Base-by-base conservation (phyloP, 768 basidiomycete genomes). In the Rubroboletus satanas region DNA sequence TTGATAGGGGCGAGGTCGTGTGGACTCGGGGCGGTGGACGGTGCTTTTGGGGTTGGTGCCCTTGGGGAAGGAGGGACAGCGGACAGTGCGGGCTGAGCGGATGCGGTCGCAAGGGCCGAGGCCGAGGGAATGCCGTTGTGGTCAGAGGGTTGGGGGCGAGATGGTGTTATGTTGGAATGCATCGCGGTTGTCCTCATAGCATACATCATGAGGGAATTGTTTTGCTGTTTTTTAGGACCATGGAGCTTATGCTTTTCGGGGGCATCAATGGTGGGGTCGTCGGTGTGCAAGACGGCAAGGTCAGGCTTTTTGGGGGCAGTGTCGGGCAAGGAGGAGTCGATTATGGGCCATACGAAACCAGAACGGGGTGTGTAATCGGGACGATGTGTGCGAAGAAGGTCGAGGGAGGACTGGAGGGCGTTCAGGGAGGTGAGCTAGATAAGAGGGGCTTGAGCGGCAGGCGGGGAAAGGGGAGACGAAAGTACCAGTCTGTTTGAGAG, bases 331-430 rank as follows among this genome's bases (percentile, higher is more conserved):
- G 81, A 74, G 4, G 83, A 68, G 59, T 87, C 87, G 50, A 79
- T 74, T 59, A 93, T 85, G 44, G 92, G 90, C 92, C 92, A 95
- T 1, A 85, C 79, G 65, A 91, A 90, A 7, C 89, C 90, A 28
- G 85, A 85, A 43, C 88, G 81, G 45, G 92, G 91, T 11, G 88
- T 90, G 70, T 89, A 93, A 55, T 87, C 84, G 14, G 93, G 93
- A 57, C 87, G 78, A 64, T 89, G 80, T 55, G 77, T 77, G 52
- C 87, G 85, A 61, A 95, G 74, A 50, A 80, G 79, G 60, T 89
- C 82, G 51, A 96, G 76, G 6, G 92, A 92, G 4, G 82, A 80
- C 76, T 90, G 88, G 18, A 96, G 72, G 11, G 84, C 81, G 62
- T 81, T 80, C 35, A 90, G 67, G 35, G 88, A 82, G 23, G 88